phyloP scores from a whole-genome alignment of 805 yeast species.

The Alloascoidea africana region DNA sequence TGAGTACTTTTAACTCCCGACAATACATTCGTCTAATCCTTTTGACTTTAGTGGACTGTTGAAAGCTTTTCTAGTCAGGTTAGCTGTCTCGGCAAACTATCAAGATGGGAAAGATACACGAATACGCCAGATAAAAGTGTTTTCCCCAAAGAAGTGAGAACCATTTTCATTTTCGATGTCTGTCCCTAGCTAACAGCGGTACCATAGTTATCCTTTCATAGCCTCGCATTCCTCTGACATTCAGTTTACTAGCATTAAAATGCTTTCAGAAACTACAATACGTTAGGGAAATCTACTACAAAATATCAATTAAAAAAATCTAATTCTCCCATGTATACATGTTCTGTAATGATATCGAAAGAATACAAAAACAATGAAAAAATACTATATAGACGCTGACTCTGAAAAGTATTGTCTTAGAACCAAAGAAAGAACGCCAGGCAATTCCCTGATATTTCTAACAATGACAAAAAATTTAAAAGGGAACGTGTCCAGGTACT shows the following conservation, averaged over 20 bases:
- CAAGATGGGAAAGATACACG: slow-evolving; percentile 96
- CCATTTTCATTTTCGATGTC: background rate
- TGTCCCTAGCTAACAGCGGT: no score
- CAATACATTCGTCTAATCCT: background rate
- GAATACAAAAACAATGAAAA: no score
- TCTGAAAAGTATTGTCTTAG: slow-evolving; percentile 87
- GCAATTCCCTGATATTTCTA: slow-evolving; percentile 74
- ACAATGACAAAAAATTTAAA: slow-evolving; percentile 95
- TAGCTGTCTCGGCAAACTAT: slow-evolving; percentile 60
- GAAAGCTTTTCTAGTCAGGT: slow-evolving; percentile 49
- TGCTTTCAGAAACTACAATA: slow-evolving; percentile 13
- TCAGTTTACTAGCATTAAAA: slow-evolving; percentile 13
- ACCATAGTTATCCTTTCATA: no score
- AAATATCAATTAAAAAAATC: no score
- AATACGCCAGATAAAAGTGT: slow-evolving; percentile 55
- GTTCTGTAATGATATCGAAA: no score
- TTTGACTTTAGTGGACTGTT: slow-evolving; percentile 25
- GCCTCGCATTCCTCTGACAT: no score
- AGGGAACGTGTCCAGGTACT: slow-evolving; percentile 87
- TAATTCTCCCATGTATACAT: no score
- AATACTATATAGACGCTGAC: slow-evolving; percentile 20
- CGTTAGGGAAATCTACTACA: background rate
- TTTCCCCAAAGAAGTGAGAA: slow-evolving; percentile 23
- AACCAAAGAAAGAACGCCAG: slow-evolving; percentile 79
- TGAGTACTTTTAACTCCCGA: slow-evolving; percentile 4